phyloP scores from a whole-genome alignment of 202 grass and related monocot genomes.

The Eragrostis tef region DNA sequence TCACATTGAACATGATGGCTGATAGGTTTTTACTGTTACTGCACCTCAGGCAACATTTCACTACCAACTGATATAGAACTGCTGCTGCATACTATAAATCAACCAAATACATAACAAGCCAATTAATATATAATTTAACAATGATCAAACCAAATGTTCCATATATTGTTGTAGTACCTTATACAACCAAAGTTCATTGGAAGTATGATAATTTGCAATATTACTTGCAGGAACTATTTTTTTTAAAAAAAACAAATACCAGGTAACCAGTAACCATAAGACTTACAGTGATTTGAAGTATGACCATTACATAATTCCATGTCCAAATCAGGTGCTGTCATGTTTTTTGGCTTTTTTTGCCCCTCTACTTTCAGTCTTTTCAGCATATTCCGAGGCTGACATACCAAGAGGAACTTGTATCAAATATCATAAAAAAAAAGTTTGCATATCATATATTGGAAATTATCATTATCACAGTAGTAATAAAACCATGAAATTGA shows the following conservation, averaged over 20 bases:
- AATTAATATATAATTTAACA: constrained; percentile 1
- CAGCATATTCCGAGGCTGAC: constrained; percentile 44
- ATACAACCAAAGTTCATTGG: background rate
- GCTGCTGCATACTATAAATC: background rate
- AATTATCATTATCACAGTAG: background rate
- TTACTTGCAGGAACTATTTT: background rate
- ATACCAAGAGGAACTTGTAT: constrained; percentile 37
- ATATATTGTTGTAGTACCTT: background rate
- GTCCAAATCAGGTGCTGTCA: constrained; percentile 14
- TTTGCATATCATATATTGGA: constrained; percentile 18
- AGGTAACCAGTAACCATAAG: constrained; percentile 21
- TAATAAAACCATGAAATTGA: constrained; percentile 21
- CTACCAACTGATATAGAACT: background rate
- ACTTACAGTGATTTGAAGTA: constrained; percentile 47
- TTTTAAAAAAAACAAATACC: background rate
- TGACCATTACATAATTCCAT: constrained; percentile 43
- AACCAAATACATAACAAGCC: background rate
- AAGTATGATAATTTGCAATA: background rate
- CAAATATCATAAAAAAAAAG: constrained; percentile 42
- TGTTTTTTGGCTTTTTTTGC: constrained; percentile 25
- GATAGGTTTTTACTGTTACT: background rate
- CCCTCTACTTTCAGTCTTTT: constrained; percentile 49
- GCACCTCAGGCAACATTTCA: background rate
- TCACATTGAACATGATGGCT: background rate
- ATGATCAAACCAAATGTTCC: background rate